Percentiles rank a stretch among this genome's conserved stretches.
phyloP scores from a whole-genome alignment of 768 basidiomycete genomes.

The Leccinellum albellum region DNA sequence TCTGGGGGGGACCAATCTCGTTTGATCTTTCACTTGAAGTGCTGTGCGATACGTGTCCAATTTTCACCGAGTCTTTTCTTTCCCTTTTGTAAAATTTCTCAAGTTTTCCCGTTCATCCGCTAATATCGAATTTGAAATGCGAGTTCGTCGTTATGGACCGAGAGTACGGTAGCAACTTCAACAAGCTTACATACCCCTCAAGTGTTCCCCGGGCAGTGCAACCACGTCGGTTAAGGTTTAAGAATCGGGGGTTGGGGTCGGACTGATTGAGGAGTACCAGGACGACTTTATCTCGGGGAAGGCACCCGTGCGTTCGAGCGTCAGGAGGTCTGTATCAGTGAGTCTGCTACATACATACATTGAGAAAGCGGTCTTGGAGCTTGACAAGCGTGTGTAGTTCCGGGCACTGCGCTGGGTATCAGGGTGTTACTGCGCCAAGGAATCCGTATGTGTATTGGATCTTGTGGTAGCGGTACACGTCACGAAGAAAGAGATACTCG shows the following conservation, averaged over 20 bases:
- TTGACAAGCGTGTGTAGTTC: neutral
- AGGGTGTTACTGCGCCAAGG: neutral
- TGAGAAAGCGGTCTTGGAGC: neutral
- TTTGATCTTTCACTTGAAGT: neutral
- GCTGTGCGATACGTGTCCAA: neutral
- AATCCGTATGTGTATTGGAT: slow-evolving; percentile 1
- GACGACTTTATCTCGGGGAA: slow-evolving; percentile 16
- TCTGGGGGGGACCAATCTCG: neutral
- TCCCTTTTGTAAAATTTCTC: neutral
- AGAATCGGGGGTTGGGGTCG: slow-evolving; percentile 11
- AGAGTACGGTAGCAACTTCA: neutral
- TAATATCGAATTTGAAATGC: neutral
- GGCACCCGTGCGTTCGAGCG: slow-evolving; percentile 10
- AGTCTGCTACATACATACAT: neutral
- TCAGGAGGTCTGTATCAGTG: slow-evolving; percentile 14
- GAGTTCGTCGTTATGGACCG: neutral
- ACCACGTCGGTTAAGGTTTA: slow-evolving; percentile 1
- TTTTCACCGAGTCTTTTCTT: neutral
- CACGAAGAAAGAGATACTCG: slow-evolving; percentile 11
- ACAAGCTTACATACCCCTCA: too few relatives aligned
- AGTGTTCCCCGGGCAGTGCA: neutral
- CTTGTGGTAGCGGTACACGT: slow-evolving; percentile 7
- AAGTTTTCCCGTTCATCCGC: neutral
- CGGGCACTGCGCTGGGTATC: neutral
- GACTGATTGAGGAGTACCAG: slow-evolving; percentile 19